Percentiles rank a stretch among this genome's conserved stretches.
Conservation (phyloP, 2,329 filamentous ascomycete genomes). For the Fusarium secorum region DNA sequence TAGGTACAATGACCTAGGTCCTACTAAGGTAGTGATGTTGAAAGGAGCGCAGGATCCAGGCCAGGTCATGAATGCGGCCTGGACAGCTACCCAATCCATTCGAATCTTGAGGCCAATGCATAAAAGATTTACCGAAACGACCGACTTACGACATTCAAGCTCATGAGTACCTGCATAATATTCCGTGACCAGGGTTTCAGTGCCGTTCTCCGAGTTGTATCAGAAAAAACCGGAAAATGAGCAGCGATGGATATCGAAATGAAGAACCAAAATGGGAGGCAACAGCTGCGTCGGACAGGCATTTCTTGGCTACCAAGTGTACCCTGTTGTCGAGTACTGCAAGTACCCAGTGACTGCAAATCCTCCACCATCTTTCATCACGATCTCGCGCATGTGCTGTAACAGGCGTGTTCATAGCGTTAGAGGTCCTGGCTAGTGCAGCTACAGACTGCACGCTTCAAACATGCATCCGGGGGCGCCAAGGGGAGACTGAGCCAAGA, state of each 20-base stretch:
- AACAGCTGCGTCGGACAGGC: not conserved
- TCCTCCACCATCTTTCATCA: slow-evolving; percentile 30
- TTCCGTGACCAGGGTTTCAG: slow-evolving; percentile 13
- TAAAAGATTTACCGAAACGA: not conserved
- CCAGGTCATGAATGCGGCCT: not conserved
- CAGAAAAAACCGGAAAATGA: slow-evolving; percentile 17
- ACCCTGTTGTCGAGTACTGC: not conserved
- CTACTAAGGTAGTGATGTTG: not conserved
- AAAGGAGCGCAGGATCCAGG: not conserved
- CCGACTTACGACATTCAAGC: not conserved
- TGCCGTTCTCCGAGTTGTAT: not conserved
- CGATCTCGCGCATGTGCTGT: slow-evolving; percentile 16
- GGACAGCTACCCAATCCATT: not conserved
- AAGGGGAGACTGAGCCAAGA: not conserved
- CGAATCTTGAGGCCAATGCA: not conserved
- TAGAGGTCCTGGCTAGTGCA: not conserved
- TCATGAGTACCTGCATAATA: slow-evolving; percentile 28
- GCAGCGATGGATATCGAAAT: not conserved
- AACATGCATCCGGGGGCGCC: not conserved
- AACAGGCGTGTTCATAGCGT: slow-evolving; percentile 8
- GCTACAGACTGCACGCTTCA: not conserved
- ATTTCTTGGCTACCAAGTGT: slow-evolving; percentile 6
- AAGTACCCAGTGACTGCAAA: not conserved
- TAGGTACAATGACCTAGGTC: not conserved
- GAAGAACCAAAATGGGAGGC: not conserved